phyloP scores from a whole-genome alignment of 2,329 filamentous ascomycete species.

The Phaeosphaeriaceae sp. region DNA sequence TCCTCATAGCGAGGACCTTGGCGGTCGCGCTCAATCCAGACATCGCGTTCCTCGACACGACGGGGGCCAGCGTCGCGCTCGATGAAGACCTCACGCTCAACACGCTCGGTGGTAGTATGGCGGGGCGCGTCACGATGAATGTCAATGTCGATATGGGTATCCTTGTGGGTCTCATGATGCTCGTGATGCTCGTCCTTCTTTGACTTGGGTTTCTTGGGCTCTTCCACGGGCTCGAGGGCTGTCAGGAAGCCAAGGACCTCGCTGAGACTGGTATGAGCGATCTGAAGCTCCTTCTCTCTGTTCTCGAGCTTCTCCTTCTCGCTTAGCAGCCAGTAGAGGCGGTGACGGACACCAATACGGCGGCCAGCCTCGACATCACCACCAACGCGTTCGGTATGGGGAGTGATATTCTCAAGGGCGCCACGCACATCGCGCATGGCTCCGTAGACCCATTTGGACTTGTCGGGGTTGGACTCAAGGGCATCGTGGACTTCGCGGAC shows the following conservation, averaged over 20 bases:
- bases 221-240: conserved; percentile 39
- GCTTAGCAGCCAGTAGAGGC: conserved; percentile 48
- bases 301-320: conserved; percentile 50
- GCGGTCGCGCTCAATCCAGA: conserved; percentile 34
- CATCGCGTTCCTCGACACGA: conserved; percentile 39
- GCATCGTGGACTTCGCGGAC: conserved; percentile 48
- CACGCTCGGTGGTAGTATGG: conserved; percentile 29
- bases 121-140: conserved; percentile 33
- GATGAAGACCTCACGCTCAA: conserved; percentile 38
- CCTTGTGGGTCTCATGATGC: conserved; percentile 22
- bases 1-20: conserved; percentile 28
- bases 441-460: conserved; percentile 48
- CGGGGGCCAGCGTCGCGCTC: conserved; percentile 34
- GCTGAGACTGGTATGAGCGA: conserved; percentile 42
- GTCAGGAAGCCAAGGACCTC: conserved; percentile 47
- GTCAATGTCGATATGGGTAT: conserved; percentile 41
- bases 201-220: conserved; percentile 26
- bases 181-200: conserved; percentile 26
- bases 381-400: conserved; percentile 45
- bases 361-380: conserved; percentile 43
- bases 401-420: conserved; percentile 46
- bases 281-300: conserved; percentile 43
- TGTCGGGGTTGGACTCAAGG: conserved; percentile 44
- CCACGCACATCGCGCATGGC: conserved; percentile 45
- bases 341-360: conserved; percentile 45